phyloP scores from a whole-genome alignment of 2,329 filamentous ascomycete genomes.

The Graphiopsis chlorocephala region DNA sequence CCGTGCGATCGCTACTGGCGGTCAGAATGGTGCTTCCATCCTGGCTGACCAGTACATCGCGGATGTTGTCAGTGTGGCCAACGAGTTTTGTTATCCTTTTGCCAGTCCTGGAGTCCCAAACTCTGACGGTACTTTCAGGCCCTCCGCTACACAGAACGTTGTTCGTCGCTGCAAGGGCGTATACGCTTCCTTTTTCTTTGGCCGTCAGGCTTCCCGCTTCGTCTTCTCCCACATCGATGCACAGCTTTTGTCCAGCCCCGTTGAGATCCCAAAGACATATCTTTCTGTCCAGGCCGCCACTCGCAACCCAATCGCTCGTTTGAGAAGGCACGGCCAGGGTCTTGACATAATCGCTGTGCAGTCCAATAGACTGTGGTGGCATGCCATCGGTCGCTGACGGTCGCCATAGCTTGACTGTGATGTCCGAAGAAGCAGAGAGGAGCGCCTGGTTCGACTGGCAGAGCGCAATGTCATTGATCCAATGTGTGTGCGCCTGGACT shows the following conservation, averaged over 20 bases:
- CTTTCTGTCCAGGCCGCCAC: conserved; percentile 87
- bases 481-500: conserved; percentile 84
- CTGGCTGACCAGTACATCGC: conserved; percentile 84
- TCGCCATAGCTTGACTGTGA: conserved; percentile 89
- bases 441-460: conserved; percentile 74
- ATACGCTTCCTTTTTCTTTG: conserved; percentile 87
- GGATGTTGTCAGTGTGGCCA: conserved; percentile 91
- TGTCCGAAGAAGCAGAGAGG: conserved; percentile 88
- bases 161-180: conserved; percentile 77
- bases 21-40: conserved; percentile 89
- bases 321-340: conserved; percentile 76
- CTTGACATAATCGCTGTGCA: conserved; percentile 96
- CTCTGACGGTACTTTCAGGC: conserved; percentile 84
- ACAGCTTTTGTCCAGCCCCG: conserved; percentile 78
- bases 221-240: conserved; percentile 81
- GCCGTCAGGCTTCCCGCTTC: conserved; percentile 68
- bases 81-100: conserved; percentile 94
- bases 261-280: conserved; percentile 92
- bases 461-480: conserved; percentile 90
- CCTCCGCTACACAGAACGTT: conserved; percentile 87
- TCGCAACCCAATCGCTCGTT: conserved; percentile 81
- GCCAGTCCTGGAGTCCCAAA: conserved; percentile 88
- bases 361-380: conserved; percentile 76
- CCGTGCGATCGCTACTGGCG: conserved; percentile 90
- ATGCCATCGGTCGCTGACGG: conserved; percentile 63